Evolutionary conservation across 164 flowering plant species (phyloP), one percentile per base, ranked within the genome.

Genomic region (Echeveria elegans): DNA sequence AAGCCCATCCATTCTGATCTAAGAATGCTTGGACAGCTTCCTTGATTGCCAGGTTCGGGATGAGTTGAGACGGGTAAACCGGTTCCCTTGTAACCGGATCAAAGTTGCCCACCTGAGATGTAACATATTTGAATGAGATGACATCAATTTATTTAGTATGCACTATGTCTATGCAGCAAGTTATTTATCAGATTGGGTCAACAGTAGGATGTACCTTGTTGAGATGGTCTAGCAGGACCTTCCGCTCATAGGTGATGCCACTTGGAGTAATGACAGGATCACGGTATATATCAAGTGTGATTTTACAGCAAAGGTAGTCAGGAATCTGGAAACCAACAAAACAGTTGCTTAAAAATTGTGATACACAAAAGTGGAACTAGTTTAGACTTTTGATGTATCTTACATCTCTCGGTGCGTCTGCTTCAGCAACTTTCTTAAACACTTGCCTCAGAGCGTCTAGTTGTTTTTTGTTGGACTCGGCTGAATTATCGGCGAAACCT

Each of bases 261-360:
- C 96, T 83, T 2, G 99, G 99, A 68, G 89, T 77, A 71, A 95
- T 92, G 67, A 95, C 96, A 68, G 97, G 96, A 79, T 95, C 97
- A 37, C 92, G 89, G 65, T 85, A 84, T 11, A 95, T 84, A 47
- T 95, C 97, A 6, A 91, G 90, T 0, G 93, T 87, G 38, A 94
- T 88, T 73, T 81, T 87, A 76, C 97, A 94, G 72, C 96, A 94
- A 7, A 94, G 73, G 77, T 88, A 77, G 68, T 94, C 99, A 5
- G 99, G 97, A 48, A 94, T 89, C 99, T 91, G 76, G 66, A 70
- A 74, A 23, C 34, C 53, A 16, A 15, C 63, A 63, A 47, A 34
- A 72, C 69, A 5, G 18, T 43, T 43, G 3, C 18, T 52, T 41
- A 66, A 5, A 45, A 43, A n/a, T 66, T 5, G 1, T 19, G 36